Conservation (phyloP, 2,329 filamentous ascomycete species). For the Apiospora hydei region DNA sequence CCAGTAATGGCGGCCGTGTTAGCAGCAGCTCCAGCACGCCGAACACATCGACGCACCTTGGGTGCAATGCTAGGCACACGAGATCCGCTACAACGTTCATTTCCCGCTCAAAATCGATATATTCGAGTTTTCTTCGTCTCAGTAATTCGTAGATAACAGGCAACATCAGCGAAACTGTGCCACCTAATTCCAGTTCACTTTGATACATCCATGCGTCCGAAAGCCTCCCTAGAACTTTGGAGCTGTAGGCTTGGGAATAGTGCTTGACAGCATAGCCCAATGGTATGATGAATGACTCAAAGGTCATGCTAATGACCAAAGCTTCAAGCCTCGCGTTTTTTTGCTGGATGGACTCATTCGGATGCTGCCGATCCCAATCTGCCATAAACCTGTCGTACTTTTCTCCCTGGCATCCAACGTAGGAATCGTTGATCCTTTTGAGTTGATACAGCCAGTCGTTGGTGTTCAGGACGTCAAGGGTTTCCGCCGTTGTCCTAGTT, state of each 20-base stretch:
- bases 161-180: no score
- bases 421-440: fast-evolving
- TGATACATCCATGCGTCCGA: no score
- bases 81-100: background rate
- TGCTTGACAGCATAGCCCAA: background rate
- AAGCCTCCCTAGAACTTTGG: background rate
- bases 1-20: background rate
- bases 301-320: background rate
- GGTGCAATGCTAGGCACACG: background rate
- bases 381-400: background rate
- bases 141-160: background rate
- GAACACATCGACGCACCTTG: background rate
- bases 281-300: background rate
- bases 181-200: no score
- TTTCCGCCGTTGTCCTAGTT: background rate
- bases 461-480: background rate
- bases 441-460: background rate
- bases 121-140: background rate
- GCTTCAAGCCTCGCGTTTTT: background rate
- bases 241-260: slow-evolving; percentile 14
- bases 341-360: background rate
- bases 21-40: background rate
- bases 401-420: background rate
- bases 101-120: background rate
- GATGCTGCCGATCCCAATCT: background rate